A percentile compares a stretch with the other conserved stretches of the same genome.
These are phyloP conservation scores for Taphrina pruni DNA, from an alignment of 1,139 yeast species.

Conservation along the genomic window DNA sequence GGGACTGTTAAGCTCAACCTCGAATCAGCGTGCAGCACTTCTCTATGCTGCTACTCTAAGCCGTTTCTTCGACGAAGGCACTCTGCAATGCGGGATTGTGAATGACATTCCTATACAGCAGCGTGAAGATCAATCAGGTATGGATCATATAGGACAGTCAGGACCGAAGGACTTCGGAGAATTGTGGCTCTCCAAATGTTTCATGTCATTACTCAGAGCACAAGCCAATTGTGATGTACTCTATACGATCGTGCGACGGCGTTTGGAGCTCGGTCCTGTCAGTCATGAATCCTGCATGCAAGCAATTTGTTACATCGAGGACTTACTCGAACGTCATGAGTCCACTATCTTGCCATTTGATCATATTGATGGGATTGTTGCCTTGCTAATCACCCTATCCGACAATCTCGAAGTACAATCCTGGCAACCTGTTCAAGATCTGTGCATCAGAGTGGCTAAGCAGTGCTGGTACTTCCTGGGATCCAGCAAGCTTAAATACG, in stretches of 20 bases:
- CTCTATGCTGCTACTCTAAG: not conserved
- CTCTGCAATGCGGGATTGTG: not conserved
- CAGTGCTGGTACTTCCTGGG: conserved; percentile 28
- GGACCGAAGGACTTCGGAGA: not conserved
- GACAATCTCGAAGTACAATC: not conserved
- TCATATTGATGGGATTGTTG: conserved; percentile 9
- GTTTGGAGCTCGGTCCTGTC: not conserved
- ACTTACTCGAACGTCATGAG: not conserved
- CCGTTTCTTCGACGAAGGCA: not conserved
- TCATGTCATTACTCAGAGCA: not conserved
- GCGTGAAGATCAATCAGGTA: not conserved
- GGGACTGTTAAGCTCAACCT: not conserved
- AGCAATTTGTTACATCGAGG: not conserved
- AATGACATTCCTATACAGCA: not conserved
- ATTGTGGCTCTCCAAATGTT: not conserved
- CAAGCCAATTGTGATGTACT: not conserved
- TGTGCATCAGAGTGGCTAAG: conserved; percentile 1
- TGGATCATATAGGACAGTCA: too few relatives aligned
- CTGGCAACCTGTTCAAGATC: not conserved
- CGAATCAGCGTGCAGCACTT: not conserved
- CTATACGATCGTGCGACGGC: not conserved
- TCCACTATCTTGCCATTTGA: conserved; percentile 7
- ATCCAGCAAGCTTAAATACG: conserved; percentile 7
- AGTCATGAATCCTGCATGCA: not conserved
- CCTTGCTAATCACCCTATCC: not conserved